phyloP scores from a whole-genome alignment of 2,329 filamentous ascomycete species.

The Cladosporium colombiae region DNA sequence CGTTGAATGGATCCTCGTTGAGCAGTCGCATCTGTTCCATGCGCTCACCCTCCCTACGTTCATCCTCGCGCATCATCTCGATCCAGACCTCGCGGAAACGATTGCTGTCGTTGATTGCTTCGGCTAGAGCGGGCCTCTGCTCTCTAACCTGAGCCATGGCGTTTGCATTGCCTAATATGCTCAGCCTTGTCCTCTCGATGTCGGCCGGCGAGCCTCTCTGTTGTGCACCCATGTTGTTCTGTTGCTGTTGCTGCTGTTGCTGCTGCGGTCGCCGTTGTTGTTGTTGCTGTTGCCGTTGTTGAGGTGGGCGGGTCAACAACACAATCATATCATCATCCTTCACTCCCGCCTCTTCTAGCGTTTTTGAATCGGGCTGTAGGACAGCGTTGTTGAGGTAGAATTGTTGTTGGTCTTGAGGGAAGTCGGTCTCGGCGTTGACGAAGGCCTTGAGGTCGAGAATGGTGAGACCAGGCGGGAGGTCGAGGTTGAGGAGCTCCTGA shows the following conservation, averaged over 20 bases:
- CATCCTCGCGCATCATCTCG: constrained; percentile 68
- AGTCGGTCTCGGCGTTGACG: constrained; percentile 78
- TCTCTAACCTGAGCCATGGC: constrained; percentile 70
- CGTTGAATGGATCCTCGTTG: constrained; percentile 92
- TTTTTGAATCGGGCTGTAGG: constrained; percentile 74
- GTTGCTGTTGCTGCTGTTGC: constrained; percentile 32
- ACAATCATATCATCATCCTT: constrained; percentile 90
- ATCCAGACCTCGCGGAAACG: constrained; percentile 74
- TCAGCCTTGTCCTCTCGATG: constrained; percentile 82
- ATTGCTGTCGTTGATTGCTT: constrained; percentile 71
- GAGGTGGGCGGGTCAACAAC: constrained; percentile 64
- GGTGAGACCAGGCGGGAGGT: constrained; percentile 80
- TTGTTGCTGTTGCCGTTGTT: constrained; percentile 50
- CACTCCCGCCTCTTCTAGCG: constrained; percentile 77
- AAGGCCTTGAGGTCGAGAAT: constrained; percentile 83
- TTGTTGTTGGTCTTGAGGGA: constrained; percentile 72
- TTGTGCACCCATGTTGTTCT: constrained; percentile 39
- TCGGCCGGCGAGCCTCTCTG: constrained; percentile 37
- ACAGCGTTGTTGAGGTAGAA: constrained; percentile 88
- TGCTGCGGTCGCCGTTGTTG: constrained; percentile 40
- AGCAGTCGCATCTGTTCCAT: constrained; percentile 80
- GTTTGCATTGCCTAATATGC: constrained; percentile 76
- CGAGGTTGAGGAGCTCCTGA: constrained; percentile 76
- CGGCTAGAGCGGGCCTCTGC: constrained; percentile 74
- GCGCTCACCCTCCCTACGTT: constrained; percentile 72